Percentiles rank a stretch among this genome's conserved stretches.
These are phyloP conservation scores for Asterochloris sp. DNA, from an alignment of 139 green algal genomes.

Conservation along the genomic window DNA sequence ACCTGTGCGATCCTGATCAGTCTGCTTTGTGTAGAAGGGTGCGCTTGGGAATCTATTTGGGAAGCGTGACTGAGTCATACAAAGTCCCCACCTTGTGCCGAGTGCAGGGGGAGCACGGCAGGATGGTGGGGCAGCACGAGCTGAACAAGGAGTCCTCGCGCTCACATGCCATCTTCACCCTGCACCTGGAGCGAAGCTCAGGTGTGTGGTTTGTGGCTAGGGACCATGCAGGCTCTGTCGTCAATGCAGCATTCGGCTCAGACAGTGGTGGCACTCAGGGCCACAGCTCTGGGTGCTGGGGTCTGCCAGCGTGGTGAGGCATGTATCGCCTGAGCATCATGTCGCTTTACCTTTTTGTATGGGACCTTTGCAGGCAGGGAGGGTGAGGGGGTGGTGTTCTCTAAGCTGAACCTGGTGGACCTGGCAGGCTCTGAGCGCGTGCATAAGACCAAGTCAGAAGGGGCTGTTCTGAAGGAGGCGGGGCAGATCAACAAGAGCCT, in stretches of 20 bases:
- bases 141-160: conserved; percentile 64
- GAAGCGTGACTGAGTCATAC: too few relatives aligned
- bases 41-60: too few relatives aligned
- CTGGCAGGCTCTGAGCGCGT: conserved; percentile 91
- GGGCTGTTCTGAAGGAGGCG: conserved; percentile 83
- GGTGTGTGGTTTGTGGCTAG: neutral
- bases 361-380: neutral
- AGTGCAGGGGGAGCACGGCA: conserved; percentile 19
- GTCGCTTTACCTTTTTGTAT: too few relatives aligned
- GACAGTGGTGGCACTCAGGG: too few relatives aligned
- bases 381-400: neutral
- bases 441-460: conserved; percentile 81
- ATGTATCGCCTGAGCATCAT: too few relatives aligned
- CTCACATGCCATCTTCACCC: conserved; percentile 72
- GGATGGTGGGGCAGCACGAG: conserved; percentile 23
- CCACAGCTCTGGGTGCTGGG: too few relatives aligned
- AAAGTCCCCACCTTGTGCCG: neutral
- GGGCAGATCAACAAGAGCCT: conserved; percentile 96
- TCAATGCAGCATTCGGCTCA: too few relatives aligned
- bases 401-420: conserved; percentile 97
- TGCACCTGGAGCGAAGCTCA: conserved; percentile 44
- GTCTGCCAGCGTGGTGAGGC: too few relatives aligned
- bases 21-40: too few relatives aligned
- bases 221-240: too few relatives aligned
- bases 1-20: too few relatives aligned